Base-by-base conservation (phyloP, 169 alveolate genomes). In the Plasmodium ovale region DNA sequence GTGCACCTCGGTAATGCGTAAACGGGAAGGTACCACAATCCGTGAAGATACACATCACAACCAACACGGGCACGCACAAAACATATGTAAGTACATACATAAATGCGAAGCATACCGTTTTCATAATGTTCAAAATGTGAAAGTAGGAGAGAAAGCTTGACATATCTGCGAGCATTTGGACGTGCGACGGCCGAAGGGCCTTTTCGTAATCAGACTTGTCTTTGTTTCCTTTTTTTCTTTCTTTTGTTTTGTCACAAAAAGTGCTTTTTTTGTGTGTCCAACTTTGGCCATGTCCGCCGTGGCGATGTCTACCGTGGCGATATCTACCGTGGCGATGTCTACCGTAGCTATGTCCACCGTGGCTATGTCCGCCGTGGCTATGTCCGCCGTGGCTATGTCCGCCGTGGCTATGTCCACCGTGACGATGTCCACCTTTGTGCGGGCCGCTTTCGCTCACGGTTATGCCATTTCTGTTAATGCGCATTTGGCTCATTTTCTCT, bases 131-230 rank as follows among this genome's bases (percentile, higher is more conserved):
- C 44, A 82, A 39, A 27, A 82, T 65, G 6, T 64, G 90, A 65
- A 19, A 82, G 19, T 27, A 70, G 44, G 84, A 64, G 10, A 82
- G 62, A 69, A 82, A 65, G 51, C 58, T 31, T 16, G 90, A 82
- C 84, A 64, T 49, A 25, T 82, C 58, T 0, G 90, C 90, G 39
- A 82, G 25, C 7, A 14, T 19, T 37, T 82, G 90, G 3, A 82
- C 90, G 9, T 82, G n/a, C 10, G 79, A 27, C 3, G 90, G 90
- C 9, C 21, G 42, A n/a, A 82, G 59, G 3, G 90, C 90, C 29
- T 42, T 37, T 82, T 82, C 90, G 23, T 70, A 65, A 0, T 51
- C 19, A 7, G 9, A 37, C 39, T 65, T 65, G 29, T 29, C 31
- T 19, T 70, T 70, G 3, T 29, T 31, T 70, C 27, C 51, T 14